These are phyloP conservation scores for Gastrodia elata DNA, from an alignment of 106 monocot genomes.

Conservation along the genomic window DNA sequence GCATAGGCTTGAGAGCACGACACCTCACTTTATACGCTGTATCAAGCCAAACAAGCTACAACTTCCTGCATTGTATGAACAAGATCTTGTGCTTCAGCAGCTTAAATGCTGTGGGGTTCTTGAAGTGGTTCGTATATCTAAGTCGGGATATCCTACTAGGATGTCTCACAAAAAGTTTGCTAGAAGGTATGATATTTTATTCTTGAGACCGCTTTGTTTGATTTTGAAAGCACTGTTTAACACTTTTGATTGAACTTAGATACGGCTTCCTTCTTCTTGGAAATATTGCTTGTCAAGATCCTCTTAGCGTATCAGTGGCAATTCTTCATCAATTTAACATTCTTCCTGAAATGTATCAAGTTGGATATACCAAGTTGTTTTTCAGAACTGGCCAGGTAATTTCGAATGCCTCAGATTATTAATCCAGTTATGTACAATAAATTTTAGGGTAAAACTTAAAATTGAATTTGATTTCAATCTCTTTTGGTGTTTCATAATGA, in stretches of 20 bases:
- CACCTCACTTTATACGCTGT: slow-evolving; percentile 92
- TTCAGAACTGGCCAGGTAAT: slow-evolving; percentile 95
- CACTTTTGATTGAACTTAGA: slow-evolving; percentile 18
- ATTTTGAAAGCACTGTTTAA: not conserved
- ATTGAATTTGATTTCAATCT: no score
- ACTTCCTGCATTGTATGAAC: slow-evolving; percentile 68
- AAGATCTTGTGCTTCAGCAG: slow-evolving; percentile 75
- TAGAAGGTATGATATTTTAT: slow-evolving; percentile 35
- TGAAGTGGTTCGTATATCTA: slow-evolving; percentile 88
- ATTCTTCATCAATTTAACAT: slow-evolving; percentile 94
- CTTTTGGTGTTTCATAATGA: no score
- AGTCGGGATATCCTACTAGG: slow-evolving; percentile 86
- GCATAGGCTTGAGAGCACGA: slow-evolving; percentile 86
- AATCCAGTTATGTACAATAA: not conserved
- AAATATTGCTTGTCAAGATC: slow-evolving; percentile 78
- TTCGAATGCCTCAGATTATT: no score
- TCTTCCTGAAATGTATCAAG: slow-evolving; percentile 98
- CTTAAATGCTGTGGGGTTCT: slow-evolving; percentile 90
- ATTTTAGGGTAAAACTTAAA: not conserved
- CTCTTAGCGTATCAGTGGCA: slow-evolving; percentile 85
- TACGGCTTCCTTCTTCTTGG: slow-evolving; percentile 96
- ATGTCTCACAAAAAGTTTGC: slow-evolving; percentile 96
- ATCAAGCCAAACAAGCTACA: slow-evolving; percentile 88
- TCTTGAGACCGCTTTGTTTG: not conserved
- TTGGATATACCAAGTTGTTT: slow-evolving; percentile 94